A percentile compares a stretch with the other conserved stretches of the same genome.
Conservation (phyloP, 2,329 filamentous ascomycete species). For the Dothiorella sarmentorum region DNA sequence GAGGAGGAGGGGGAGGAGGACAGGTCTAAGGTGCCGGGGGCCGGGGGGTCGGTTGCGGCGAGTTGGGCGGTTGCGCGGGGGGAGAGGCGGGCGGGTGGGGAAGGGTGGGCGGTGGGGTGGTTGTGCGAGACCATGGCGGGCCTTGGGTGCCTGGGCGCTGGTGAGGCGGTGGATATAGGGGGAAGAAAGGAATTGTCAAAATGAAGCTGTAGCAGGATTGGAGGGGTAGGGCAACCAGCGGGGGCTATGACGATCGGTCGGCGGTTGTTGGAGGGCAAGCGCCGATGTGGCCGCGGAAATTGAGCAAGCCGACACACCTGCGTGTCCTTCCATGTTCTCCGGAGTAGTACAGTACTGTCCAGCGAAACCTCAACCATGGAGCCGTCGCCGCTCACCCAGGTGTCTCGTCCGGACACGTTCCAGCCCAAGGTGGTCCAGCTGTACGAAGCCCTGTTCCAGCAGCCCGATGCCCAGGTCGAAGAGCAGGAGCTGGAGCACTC, state of each 20-base stretch:
- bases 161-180: not conserved
- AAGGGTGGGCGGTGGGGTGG: not conserved
- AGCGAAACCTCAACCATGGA: constrained; percentile 58
- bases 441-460: constrained; percentile 74
- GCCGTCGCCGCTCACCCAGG: constrained; percentile 87
- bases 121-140: constrained; percentile 6
- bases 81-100: not conserved
- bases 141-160: not conserved
- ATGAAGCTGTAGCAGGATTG: not conserved
- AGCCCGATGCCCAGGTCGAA: constrained; percentile 49
- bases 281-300: constrained; percentile 16
- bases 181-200: too few relatives aligned
- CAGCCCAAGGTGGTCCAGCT: constrained; percentile 91
- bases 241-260: constrained; percentile 9
- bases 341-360: constrained; percentile 1
- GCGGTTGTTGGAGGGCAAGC: not conserved
- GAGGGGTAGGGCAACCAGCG: constrained; percentile 4
- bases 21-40: not conserved
- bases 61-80: not conserved
- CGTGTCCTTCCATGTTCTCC: constrained; percentile 5
- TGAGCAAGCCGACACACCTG: constrained; percentile 10
- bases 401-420: constrained; percentile 84
- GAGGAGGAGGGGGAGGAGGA: not conserved
- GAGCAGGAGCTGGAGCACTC: constrained; percentile 60
- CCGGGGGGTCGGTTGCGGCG: not conserved